A percentile compares a stretch with the other conserved stretches of the same genome.
Conservation (phyloP, 768 basidiomycete genomes). For the Mycena polygramma region DNA sequence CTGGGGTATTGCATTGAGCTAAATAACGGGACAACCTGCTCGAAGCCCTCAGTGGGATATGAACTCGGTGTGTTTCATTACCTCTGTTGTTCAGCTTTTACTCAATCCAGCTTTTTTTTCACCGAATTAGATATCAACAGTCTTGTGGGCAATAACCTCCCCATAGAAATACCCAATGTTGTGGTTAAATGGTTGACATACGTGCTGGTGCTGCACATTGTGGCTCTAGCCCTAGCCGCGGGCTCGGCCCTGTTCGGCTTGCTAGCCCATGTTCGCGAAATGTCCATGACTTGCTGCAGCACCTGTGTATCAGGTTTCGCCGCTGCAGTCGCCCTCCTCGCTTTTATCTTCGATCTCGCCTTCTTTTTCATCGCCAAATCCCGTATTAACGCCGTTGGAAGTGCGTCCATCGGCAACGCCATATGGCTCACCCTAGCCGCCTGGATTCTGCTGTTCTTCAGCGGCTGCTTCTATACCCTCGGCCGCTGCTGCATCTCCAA, state of each 20-base stretch:
- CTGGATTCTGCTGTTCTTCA: slow-evolving; percentile 89
- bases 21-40: slow-evolving; percentile 73
- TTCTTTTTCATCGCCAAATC: slow-evolving; percentile 92
- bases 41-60: slow-evolving; percentile 87
- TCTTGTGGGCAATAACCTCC: slow-evolving; percentile 76
- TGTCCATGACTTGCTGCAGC: slow-evolving; percentile 88
- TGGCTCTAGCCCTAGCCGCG: slow-evolving; percentile 82
- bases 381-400: slow-evolving; percentile 84
- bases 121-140: slow-evolving; percentile 77
- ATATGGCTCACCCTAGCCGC: slow-evolving; percentile 93
- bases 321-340: slow-evolving; percentile 81
- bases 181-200: slow-evolving; percentile 97
- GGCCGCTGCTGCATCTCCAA: slow-evolving; percentile 88
- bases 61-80: slow-evolving; percentile 75
- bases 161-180: slow-evolving; percentile 82
- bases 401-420: slow-evolving; percentile 86
- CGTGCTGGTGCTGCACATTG: slow-evolving; percentile 90
- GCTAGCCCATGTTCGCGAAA: slow-evolving; percentile 88
- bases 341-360: slow-evolving; percentile 93
- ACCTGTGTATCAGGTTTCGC: slow-evolving; percentile 86
- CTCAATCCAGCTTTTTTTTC: too few relatives aligned
- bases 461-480: slow-evolving; percentile 87
- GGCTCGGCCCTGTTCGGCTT: slow-evolving; percentile 85
- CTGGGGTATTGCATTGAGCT: slow-evolving; percentile 88
- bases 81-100: slow-evolving; percentile 6